These are phyloP conservation scores for Trichoderma cornu-damae DNA, from an alignment of 2,329 filamentous ascomycete species.

Conservation along the genomic window DNA sequence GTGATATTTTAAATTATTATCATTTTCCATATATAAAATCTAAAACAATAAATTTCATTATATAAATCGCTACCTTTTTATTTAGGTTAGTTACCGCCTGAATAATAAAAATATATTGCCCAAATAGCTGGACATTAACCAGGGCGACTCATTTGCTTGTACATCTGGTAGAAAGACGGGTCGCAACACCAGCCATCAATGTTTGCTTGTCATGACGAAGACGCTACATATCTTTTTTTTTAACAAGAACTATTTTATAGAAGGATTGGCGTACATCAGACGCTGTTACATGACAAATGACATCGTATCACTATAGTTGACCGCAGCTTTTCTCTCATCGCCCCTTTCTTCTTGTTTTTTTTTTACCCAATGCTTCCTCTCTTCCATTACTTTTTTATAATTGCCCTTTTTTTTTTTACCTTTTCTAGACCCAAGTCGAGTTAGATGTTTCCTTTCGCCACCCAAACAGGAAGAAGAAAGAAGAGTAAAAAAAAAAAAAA, in stretches of 20 bases:
- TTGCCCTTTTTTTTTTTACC: not conserved
- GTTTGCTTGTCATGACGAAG: constrained; percentile 12
- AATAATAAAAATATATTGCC: too few species aligned
- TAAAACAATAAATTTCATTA: too few species aligned
- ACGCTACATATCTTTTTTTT: constrained; percentile 8
- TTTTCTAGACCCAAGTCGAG: not conserved
- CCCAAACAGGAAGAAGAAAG: too few species aligned
- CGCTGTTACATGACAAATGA: constrained; percentile 7
- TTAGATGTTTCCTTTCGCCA: not conserved
- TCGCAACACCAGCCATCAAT: not conserved
- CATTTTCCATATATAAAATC: too few species aligned
- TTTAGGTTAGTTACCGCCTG: too few species aligned
- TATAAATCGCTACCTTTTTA: too few species aligned
- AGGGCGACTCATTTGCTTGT: not conserved
- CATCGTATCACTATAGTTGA: constrained; percentile 9
- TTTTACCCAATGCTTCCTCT: not conserved
- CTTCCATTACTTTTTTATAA: constrained; percentile 14
- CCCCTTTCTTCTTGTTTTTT: not conserved
- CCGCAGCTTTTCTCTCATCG: not conserved
- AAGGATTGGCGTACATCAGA: constrained; percentile 17
- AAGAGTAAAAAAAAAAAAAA: too few species aligned
- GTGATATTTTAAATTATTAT: too few species aligned
- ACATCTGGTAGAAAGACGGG: not conserved
- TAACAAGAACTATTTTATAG: constrained; percentile 12
- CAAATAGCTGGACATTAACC: too few species aligned